A percentile compares a stretch with the other conserved stretches of the same genome.
Evolutionary conservation across 169 alveolate genomes (phyloP).

Genomic region (Cyclospora cayetanensis): DNA sequence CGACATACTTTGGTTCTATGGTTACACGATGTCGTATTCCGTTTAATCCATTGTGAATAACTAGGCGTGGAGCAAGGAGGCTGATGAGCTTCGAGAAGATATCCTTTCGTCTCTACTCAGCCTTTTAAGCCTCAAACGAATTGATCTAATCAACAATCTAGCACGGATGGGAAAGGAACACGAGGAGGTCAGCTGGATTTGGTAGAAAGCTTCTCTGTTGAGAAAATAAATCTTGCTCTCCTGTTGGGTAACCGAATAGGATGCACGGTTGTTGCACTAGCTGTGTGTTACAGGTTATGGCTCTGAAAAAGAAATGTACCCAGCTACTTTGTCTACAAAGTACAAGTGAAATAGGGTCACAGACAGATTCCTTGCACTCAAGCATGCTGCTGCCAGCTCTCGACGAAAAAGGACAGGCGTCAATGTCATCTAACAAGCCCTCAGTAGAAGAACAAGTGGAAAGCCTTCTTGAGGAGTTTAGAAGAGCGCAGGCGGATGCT

Average conservation of each 20-base stretch:
- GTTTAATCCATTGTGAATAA: not conserved
- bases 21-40: not conserved
- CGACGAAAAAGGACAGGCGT: slow-evolving; percentile 37
- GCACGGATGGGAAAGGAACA: slow-evolving; percentile 25
- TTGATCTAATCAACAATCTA: slow-evolving; percentile 26
- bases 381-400: slow-evolving; percentile 54
- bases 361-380: not conserved
- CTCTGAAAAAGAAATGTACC: not conserved
- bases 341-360: slow-evolving; percentile 44
- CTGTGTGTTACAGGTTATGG: not conserved
- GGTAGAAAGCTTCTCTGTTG: too few species aligned
- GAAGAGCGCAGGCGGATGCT: slow-evolving; percentile 52
- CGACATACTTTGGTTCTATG: not conserved
- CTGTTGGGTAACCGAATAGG: too few species aligned
- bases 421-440: slow-evolving; percentile 41
- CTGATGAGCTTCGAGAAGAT: slow-evolving; percentile 40
- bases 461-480: slow-evolving; percentile 38
- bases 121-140: slow-evolving; percentile 33
- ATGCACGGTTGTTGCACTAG: not conserved
- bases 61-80: slow-evolving; percentile 21
- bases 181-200: not conserved
- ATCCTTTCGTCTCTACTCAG: slow-evolving; percentile 39
- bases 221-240: too few species aligned
- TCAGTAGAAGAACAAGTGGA: slow-evolving; percentile 30
- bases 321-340: slow-evolving; percentile 13